Base-by-base conservation (phyloP, 768 basidiomycete species). In the Tephrocybe sp. region DNA sequence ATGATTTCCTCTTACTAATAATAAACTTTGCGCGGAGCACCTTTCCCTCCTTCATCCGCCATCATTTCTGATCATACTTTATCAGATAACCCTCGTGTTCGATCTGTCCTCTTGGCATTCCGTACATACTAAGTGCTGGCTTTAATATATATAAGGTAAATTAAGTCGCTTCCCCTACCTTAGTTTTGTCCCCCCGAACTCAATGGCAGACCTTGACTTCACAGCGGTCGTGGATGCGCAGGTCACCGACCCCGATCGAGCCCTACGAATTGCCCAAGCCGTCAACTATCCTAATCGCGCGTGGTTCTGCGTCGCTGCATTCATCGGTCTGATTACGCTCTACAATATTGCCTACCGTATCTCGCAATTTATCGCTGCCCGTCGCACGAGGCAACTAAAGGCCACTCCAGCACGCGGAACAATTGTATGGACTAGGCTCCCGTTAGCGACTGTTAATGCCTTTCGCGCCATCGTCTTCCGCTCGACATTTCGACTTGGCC, bases 401-500 rank as follows among this genome's bases (percentile, higher is more conserved):
- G 21, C 25, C 8, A 7, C 32, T 48, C 24, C 41, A 30, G 0
- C 37, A 17, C 60, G 49, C 1, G 39, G 51, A 17, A 30, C 10
- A 2, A 38, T 55, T 30, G 24, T 10, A 4, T 25, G 55, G 17
- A 39, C 34, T 11, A 44, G 57, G 32, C 26, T 64, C 5, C 61
- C 63, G 7, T 20, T 37, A 17, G 61, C 57, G 4, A 38, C 39
- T 1, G 11, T 48, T 9, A 54, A 60, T 33, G 25, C 57, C 7
- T 59, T 62, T 42, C 49, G 59, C 3, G 56, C 59, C 15, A 6
- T 64, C 24, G 48, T 48, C 4, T 64, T 64, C 20, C 55, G 63
- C 10, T 57, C 51, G 48, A 58, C 55, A 3, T 28, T 74, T 14
- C 51, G 62, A 7, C 50, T 73, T 10, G 70, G 70, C 17, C 42